phyloP scores from a whole-genome alignment of 441 rosid species.

The Pelargonium australe region DNA sequence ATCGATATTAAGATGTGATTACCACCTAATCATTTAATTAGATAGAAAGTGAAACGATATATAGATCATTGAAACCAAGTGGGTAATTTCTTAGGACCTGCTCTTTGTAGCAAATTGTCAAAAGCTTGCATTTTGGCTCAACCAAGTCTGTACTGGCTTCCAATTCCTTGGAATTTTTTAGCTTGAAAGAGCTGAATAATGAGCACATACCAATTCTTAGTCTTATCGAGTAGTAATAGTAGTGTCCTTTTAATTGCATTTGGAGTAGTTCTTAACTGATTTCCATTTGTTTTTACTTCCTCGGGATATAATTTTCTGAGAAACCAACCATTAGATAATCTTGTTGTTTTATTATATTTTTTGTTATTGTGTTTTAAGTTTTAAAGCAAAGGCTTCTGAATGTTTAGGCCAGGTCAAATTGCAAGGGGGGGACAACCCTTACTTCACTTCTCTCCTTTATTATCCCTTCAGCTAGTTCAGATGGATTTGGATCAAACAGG shows the following conservation, averaged over 20 bases:
- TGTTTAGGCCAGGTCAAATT: constrained; percentile 57
- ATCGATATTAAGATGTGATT: neutral
- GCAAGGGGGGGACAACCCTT: constrained; percentile 38
- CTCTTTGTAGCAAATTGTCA: neutral
- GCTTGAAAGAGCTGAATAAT: constrained; percentile 1
- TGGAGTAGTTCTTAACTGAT: neutral
- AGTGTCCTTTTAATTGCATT: neutral
- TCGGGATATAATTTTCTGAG: neutral
- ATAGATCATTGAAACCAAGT: neutral
- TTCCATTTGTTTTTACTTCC: neutral
- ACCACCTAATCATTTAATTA: neutral
- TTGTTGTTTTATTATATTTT: neutral
- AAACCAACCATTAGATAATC: neutral
- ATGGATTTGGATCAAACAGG: constrained; percentile 35
- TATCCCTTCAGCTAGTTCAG: constrained; percentile 33
- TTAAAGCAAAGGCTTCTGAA: constrained; percentile 23
- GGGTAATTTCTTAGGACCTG: neutral
- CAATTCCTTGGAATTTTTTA: neutral
- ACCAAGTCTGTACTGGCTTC: neutral
- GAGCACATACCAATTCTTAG: neutral
- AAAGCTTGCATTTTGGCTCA: neutral
- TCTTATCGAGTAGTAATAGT: neutral
- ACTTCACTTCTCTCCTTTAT: constrained; percentile 50
- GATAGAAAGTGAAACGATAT: neutral
- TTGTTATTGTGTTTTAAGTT: neutral